A percentile compares a stretch with the other conserved stretches of the same genome.
Conservation (phyloP, 768 basidiomycete genomes). For the Boletus subcaerulescens region DNA sequence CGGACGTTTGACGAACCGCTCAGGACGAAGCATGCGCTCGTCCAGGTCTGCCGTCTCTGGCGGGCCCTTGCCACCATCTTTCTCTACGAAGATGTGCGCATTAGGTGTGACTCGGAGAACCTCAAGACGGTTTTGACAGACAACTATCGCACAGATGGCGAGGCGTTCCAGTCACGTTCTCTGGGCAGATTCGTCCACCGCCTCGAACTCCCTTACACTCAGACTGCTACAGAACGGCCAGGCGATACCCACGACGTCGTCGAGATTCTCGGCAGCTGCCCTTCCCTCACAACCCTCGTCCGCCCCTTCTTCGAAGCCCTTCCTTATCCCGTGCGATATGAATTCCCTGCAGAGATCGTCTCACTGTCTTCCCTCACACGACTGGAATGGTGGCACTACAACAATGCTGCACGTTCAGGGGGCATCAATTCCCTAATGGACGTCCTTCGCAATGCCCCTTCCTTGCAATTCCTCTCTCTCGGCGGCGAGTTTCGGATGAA, state of each 20-base stretch:
- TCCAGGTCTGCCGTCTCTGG: constrained; percentile 60
- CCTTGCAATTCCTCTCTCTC: constrained; percentile 55
- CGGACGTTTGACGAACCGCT: constrained; percentile 31
- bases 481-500: constrained; percentile 42
- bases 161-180: constrained; percentile 16
- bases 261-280: constrained; percentile 48
- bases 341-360: constrained; percentile 49
- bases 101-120: constrained; percentile 32
- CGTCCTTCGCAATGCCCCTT: constrained; percentile 52
- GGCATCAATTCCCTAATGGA: constrained; percentile 60
- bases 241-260: constrained; percentile 35
- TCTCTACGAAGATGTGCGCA: constrained; percentile 53
- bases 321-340: constrained; percentile 40
- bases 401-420: constrained; percentile 54
- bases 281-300: constrained; percentile 52
- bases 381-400: constrained; percentile 68
- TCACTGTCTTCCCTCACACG: constrained; percentile 51
- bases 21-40: constrained; percentile 39
- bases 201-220: constrained; percentile 55
- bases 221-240: constrained; percentile 41
- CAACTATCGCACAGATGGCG: constrained; percentile 4
- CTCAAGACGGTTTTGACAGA: constrained; percentile 34
- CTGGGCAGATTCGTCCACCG: constrained; percentile 47
- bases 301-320: constrained; percentile 38
- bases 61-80: constrained; percentile 41